Conservation (phyloP, 176 grass and related monocot species). For the Guadua angustifolia region DNA sequence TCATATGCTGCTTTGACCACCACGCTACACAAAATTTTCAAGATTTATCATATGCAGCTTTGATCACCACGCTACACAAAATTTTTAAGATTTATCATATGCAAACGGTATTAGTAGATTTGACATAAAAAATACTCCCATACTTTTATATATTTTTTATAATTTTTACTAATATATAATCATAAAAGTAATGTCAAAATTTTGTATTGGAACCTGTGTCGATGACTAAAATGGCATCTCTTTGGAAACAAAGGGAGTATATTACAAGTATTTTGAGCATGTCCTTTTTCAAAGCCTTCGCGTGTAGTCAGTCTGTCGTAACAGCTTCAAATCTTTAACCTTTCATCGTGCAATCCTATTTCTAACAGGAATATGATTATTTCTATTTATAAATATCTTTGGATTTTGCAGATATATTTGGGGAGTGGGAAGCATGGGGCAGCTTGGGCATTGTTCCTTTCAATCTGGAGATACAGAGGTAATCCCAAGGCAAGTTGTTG, state of each 20-base stretch:
- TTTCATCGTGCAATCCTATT: constrained; percentile 5
- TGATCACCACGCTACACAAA: too few species aligned
- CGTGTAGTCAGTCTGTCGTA: constrained; percentile 15
- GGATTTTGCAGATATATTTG: constrained; percentile 86
- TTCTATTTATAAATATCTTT: constrained; percentile 32
- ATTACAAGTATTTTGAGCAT: constrained; percentile 23
- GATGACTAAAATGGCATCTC: too few species aligned
- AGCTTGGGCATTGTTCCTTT: constrained; percentile 91
- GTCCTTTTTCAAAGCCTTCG: constrained; percentile 14
- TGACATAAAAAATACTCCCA: background rate
- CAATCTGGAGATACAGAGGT: constrained; percentile 84
- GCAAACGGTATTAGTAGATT: background rate
- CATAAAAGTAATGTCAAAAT: constrained; percentile 1
- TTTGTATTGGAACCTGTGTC: background rate
- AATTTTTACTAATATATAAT: background rate
- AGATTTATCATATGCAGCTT: too few species aligned
- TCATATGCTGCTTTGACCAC: too few species aligned
- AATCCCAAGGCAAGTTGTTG: constrained; percentile 77
- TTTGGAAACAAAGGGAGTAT: background rate
- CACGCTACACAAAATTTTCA: too few species aligned
- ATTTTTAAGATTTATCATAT: too few species aligned
- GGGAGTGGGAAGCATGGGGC: constrained; percentile 91
- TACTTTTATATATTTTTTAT: background rate
- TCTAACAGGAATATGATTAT: background rate
- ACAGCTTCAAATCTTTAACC: background rate